Conservation (phyloP, 192 early-diverging fungal species). For the Coemansia sp. region DNA sequence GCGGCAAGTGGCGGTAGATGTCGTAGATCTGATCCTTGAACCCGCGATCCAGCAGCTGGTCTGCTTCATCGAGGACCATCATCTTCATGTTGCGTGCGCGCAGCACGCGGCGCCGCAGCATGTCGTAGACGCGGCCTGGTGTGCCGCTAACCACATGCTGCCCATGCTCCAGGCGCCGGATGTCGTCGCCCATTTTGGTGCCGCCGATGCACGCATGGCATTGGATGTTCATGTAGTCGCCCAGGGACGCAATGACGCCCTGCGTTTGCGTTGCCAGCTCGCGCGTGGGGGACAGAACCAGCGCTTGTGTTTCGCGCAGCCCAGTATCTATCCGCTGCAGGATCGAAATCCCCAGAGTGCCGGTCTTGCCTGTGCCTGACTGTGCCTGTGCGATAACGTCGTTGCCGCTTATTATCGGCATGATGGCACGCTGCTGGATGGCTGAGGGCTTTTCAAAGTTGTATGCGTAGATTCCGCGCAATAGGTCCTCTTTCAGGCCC, state of each 20-base stretch:
- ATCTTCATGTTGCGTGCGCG: constrained; percentile 87
- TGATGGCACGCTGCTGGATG: constrained; percentile 97
- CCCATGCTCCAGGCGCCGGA: constrained; percentile 87
- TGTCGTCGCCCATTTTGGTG: constrained; percentile 89
- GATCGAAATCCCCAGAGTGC: constrained; percentile 93
- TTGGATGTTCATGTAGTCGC: constrained; percentile 97
- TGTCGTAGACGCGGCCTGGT: constrained; percentile 95
- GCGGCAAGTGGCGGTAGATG: constrained; percentile 90
- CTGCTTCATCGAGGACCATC: constrained; percentile 96
- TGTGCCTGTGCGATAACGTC: constrained; percentile 98
- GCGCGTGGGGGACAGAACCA: constrained; percentile 92
- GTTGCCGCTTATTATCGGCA: constrained; percentile 82
- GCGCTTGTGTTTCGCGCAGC: constrained; percentile 86
- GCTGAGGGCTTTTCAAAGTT: constrained; percentile 98
- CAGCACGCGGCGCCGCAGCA: constrained; percentile 88
- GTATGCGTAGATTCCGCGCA: constrained; percentile 98
- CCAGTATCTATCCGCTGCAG: constrained; percentile 90
- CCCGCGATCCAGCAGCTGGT: constrained; percentile 91
- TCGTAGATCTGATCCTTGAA: constrained; percentile 99
- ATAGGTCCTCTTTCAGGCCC: constrained; percentile 94
- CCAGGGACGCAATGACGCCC: constrained; percentile 86
- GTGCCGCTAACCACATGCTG: constrained; percentile 95
- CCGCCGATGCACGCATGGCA: constrained; percentile 96
- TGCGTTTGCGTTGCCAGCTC: constrained; percentile 97
- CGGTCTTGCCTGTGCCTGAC: constrained; percentile 98